Evolutionary conservation across 495 filamentous ascomycete species (phyloP), one percentile per base, ranked within the genome.

Genomic region (Pseudevernia furfuracea): DNA sequence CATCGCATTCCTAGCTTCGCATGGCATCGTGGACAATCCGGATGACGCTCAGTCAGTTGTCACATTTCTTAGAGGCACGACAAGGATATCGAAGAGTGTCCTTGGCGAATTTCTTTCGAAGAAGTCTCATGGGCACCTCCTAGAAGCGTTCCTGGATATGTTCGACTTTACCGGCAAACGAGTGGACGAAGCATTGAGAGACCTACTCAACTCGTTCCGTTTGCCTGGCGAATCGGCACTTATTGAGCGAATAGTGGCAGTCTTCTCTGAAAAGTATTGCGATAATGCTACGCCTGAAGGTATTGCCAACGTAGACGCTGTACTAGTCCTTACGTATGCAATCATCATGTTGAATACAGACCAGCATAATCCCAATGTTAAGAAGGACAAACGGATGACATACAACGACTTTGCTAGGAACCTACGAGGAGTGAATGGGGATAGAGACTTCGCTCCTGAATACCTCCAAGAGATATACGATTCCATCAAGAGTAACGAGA

Each of bases 331-430:
- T 53, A 93, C 90, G 0, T 99, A 97, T 73, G 94, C 90, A 23
- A 96, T 97, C 69, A 96, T 99, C 74, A 89, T 96, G 85, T 78
- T 96, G 64, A 96, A 96, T 69, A 94, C 94, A 6, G 94, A 97
- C 67, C 88, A 92, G 67, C 93, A 97, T 72, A 97, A 94, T 71
- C 90, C 92, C 4, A 97, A 96, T 67, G 73, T 97, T 56, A 96
- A 96, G 74, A 73, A 78, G 11, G 76, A 84, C 68, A 85, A 84
- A 67, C 90, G 93, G 41, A 98, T 98, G 94, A 84, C 83, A 5
- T 82, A 82, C 62, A 73, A 77, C 28, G 88, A 91, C 69, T 99
- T 99, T 71, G 80, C 90, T 1, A 87, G 83, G 41, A 97, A 99
- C 72, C 75, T 99, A 11, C 83, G 94, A 60, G 92, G 92, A 4